Conservation (phyloP, 2,329 filamentous ascomycete species). For the Nigrograna mackinnonii region DNA sequence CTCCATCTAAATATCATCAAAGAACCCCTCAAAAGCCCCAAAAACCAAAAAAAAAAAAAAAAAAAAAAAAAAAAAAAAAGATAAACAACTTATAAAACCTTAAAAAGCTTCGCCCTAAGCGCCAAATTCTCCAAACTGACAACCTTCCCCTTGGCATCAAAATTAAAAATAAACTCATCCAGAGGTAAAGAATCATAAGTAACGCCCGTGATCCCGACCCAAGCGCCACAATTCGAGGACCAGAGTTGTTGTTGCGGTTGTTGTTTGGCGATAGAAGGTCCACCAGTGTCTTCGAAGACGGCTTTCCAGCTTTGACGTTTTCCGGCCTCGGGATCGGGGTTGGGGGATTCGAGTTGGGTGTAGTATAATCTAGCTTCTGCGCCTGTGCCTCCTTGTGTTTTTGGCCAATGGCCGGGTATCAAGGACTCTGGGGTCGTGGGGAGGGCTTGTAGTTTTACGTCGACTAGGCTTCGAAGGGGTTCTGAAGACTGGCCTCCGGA, state of each 20-base stretch:
- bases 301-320: slow-evolving; percentile 23
- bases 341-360: slow-evolving; percentile 17
- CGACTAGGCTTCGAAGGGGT: too few relatives aligned
- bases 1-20: too few relatives aligned
- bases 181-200: slow-evolving; percentile 25
- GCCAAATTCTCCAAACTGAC: slow-evolving; percentile 25
- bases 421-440: neutral
- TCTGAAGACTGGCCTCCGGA: slow-evolving; percentile 8
- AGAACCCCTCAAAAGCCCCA: too few relatives aligned
- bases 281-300: slow-evolving; percentile 23
- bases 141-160: slow-evolving; percentile 20
- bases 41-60: too few relatives aligned
- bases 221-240: slow-evolving; percentile 23
- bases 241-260: slow-evolving; percentile 21
- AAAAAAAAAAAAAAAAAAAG: too few relatives aligned
- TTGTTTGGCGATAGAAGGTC: slow-evolving; percentile 11
- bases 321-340: slow-evolving; percentile 9
- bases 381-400: neutral
- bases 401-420: too few relatives aligned
- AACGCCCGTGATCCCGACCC: slow-evolving; percentile 23
- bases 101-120: slow-evolving; percentile 17
- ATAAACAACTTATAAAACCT: too few relatives aligned
- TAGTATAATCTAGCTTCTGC: slow-evolving; percentile 24
- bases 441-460: too few relatives aligned
- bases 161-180: slow-evolving; percentile 27